Conservation (phyloP, 306 rosid genomes). For the Sindora glabra region DNA sequence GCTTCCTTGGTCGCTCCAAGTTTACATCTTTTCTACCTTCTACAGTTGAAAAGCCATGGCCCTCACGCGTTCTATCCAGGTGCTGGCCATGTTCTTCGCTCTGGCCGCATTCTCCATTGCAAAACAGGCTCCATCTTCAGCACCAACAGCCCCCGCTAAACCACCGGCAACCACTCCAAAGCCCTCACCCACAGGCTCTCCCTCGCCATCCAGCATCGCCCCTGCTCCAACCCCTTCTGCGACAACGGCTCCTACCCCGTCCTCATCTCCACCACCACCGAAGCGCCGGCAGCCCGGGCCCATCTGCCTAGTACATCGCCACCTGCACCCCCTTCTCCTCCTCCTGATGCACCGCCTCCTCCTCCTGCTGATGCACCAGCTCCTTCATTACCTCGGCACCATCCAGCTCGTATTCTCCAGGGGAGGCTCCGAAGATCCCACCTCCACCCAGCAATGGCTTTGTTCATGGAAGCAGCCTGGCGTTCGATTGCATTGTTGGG, state of each 20-base stretch:
- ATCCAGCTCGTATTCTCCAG: background rate
- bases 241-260: background rate
- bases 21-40: background rate
- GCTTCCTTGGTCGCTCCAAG: background rate
- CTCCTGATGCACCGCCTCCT: background rate
- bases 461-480: conserved; percentile 26
- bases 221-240: background rate
- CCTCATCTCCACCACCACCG: conserved; percentile 1
- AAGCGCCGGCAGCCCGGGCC: background rate
- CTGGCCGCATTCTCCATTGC: conserved; percentile 37
- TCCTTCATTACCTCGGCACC: background rate
- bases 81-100: conserved; percentile 25
- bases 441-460: background rate
- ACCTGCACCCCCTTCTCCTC: background rate
- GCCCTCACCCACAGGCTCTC: background rate
- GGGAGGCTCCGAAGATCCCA: background rate
- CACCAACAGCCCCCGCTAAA: conserved; percentile 11
- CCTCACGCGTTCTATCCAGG: conserved; percentile 34
- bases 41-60: conserved; percentile 31
- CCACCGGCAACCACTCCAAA: background rate
- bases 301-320: conserved; percentile 4
- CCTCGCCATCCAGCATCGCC: background rate
- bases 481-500: conserved; percentile 25
- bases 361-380: background rate
- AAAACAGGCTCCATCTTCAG: conserved; percentile 37